phyloP scores from a whole-genome alignment of 331 rosid genomes.

The Saraca asoca region DNA sequence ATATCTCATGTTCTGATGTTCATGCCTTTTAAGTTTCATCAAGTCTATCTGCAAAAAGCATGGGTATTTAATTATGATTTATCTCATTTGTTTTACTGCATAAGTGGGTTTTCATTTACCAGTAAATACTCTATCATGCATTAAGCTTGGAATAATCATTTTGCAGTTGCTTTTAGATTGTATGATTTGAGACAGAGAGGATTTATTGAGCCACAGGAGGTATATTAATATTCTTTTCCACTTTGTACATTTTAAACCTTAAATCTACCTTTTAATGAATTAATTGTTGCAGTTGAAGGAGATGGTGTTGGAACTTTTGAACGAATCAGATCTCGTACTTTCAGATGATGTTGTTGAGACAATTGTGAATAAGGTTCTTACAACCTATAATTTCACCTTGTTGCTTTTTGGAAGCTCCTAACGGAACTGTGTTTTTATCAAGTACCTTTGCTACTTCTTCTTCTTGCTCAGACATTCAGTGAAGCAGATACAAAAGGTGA shows the following conservation, averaged over 20 bases:
- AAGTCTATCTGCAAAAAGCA: constrained; percentile 4
- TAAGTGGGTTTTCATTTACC: not conserved
- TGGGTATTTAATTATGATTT: not conserved
- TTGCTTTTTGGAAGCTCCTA: not conserved
- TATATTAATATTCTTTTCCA: not conserved
- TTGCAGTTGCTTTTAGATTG: constrained; percentile 85
- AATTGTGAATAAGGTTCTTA: constrained; percentile 75
- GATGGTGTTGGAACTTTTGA: constrained; percentile 82
- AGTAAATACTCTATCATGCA: constrained; percentile 8
- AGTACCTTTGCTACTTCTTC: constrained; percentile 12
- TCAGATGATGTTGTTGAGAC: constrained; percentile 73
- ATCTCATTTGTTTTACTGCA: not conserved
- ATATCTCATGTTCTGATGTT: constrained; percentile 10
- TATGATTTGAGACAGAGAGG: constrained; percentile 86
- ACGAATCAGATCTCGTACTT: constrained; percentile 78
- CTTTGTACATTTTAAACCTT: not conserved
- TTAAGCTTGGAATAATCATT: constrained; percentile 33
- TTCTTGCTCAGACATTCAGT: constrained; percentile 54
- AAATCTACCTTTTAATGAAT: not conserved
- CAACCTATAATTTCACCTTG: constrained; percentile 16
- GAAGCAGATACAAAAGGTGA: constrained; percentile 83
- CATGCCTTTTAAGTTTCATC: constrained; percentile 10
- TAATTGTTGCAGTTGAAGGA: constrained; percentile 65
- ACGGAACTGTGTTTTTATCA: not conserved
- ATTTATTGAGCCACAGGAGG: constrained; percentile 87